These are phyloP conservation scores for Chrysosporium keratinophilum DNA, from an alignment of 2,329 filamentous ascomycete genomes.

Conservation along the genomic window DNA sequence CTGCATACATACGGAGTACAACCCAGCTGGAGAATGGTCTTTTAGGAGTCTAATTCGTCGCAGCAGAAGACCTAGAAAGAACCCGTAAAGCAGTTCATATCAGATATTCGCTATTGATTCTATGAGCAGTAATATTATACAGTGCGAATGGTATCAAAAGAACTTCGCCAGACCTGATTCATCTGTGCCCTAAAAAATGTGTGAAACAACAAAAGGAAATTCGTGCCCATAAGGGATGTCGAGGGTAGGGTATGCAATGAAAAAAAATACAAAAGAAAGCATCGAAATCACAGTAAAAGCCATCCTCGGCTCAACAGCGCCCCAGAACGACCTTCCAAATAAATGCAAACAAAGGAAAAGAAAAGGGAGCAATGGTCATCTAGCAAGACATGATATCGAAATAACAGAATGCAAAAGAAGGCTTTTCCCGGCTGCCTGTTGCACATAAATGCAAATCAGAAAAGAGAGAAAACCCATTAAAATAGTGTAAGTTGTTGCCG, in stretches of 20 bases:
- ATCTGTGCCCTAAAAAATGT: neutral
- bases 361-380: constrained; percentile 5
- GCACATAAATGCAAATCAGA: constrained; percentile 4
- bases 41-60: neutral
- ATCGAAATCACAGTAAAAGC: neutral
- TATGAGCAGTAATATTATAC: neutral
- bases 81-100: neutral
- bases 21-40: neutral
- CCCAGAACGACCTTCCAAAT: constrained; percentile 3
- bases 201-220: neutral
- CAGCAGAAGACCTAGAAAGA: neutral
- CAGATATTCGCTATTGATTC: neutral
- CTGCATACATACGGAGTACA: too few species aligned
- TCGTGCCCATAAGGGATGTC: constrained; percentile 4
- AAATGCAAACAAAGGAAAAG: neutral
- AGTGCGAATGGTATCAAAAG: neutral
- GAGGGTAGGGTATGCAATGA: neutral
- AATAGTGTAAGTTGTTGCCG: constrained; percentile 8
- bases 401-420: neutral
- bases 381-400: constrained; percentile 8
- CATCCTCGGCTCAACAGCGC: neutral
- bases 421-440: neutral
- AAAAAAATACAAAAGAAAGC: neutral
- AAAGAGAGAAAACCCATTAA: constrained; percentile 2
- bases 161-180: neutral